These are phyloP conservation scores for Corymbia citriodora DNA, from an alignment of 441 rosid species.

Conservation along the genomic window DNA sequence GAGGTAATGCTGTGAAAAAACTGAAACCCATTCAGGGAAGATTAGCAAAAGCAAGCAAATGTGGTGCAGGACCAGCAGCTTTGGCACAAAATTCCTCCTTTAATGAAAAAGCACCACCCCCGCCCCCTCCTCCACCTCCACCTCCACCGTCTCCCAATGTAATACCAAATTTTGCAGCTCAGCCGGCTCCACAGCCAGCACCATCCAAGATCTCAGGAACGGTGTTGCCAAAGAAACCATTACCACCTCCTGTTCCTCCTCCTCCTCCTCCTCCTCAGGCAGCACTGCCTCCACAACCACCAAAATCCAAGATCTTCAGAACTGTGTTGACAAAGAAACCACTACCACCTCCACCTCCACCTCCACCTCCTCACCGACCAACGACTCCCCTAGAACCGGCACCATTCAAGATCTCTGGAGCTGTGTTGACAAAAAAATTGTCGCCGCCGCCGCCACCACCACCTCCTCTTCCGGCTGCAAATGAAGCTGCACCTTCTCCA, in stretches of 20 bases:
- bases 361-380: constrained; percentile 4
- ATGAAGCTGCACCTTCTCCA: background rate
- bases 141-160: background rate
- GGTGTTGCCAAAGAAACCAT: background rate
- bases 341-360: constrained; percentile 3
- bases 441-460: background rate
- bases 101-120: background rate
- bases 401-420: background rate
- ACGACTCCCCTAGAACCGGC: background rate
- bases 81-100: background rate
- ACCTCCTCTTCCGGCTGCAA: background rate
- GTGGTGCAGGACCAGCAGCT: background rate
- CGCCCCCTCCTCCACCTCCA: background rate
- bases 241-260: background rate
- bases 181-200: background rate
- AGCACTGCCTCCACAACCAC: background rate
- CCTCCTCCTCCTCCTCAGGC: background rate
- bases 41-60: background rate
- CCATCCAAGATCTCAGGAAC: background rate
- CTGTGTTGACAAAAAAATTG: background rate
- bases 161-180: background rate
- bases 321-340: background rate
- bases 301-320: background rate
- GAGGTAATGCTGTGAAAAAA: background rate
- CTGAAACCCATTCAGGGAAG: background rate